Conservation (phyloP, 1,139 yeast species). For the Wickerhamomyces sp. region DNA sequence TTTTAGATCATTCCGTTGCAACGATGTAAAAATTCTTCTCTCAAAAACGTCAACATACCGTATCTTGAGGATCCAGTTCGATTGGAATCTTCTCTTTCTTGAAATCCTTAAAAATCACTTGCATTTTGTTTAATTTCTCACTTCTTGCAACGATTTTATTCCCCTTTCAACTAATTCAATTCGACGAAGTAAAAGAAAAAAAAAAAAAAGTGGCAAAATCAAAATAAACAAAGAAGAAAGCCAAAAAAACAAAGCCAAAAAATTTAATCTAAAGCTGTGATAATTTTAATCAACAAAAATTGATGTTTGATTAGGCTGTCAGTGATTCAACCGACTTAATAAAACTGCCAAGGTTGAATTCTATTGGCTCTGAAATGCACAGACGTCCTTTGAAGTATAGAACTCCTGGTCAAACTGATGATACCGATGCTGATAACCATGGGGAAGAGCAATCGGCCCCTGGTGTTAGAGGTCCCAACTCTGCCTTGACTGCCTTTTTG, state of each 20-base stretch:
- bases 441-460: constrained; percentile 22
- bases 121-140: constrained; percentile 41
- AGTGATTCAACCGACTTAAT: too few species aligned
- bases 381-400: constrained; percentile 23
- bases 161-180: background rate
- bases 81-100: constrained; percentile 84
- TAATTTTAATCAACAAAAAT: background rate
- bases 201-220: constrained; percentile 5
- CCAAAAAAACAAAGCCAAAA: background rate
- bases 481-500: constrained; percentile 72
- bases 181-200: too few species aligned
- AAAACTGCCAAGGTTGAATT: too few species aligned
- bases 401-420: constrained; percentile 18
- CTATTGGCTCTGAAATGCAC: constrained; percentile 14
- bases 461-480: constrained; percentile 70
- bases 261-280: background rate
- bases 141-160: background rate
- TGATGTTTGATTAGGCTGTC: background rate
- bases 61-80: constrained; percentile 66
- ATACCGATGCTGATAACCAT: constrained; percentile 25
- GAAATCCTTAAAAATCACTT: constrained; percentile 82
- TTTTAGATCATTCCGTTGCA: background rate
- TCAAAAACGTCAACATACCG: constrained; percentile 41
- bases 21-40: background rate
- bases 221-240: background rate